phyloP scores from a whole-genome alignment of 2,329 filamentous ascomycete genomes.

The Fusarium sulawesiense region DNA sequence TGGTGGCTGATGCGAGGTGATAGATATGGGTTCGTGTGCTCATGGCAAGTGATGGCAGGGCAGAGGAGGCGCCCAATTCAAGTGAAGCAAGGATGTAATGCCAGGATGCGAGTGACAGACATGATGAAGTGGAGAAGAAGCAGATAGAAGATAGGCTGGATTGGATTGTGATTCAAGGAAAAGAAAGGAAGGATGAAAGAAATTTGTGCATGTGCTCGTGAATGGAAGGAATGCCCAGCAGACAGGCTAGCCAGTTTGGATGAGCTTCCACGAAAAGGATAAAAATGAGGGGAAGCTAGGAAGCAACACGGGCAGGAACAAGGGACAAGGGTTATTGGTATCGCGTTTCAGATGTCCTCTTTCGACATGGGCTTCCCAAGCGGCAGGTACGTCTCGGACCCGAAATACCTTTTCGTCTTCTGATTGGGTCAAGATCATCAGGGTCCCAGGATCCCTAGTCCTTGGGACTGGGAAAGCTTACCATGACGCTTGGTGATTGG shows the following conservation, averaged over 20 bases:
- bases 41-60: conserved; percentile 4
- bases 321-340: conserved; percentile 2
- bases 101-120: conserved; percentile 8
- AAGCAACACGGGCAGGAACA: conserved; percentile 4
- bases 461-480: conserved; percentile 24
- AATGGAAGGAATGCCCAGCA: conserved; percentile 4
- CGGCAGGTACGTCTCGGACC: conserved; percentile 36
- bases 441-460: conserved; percentile 33
- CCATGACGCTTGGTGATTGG: conserved; percentile 22
- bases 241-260: conserved; percentile 12
- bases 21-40: conserved; percentile 8
- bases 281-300: conserved; percentile 26
- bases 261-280: conserved; percentile 11
- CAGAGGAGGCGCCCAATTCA: neutral
- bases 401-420: neutral
- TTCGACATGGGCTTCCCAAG: conserved; percentile 30
- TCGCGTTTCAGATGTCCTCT: conserved; percentile 37
- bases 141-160: neutral
- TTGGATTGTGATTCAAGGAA: conserved; percentile 4
- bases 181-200: conserved; percentile 5
- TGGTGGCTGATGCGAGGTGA: conserved; percentile 23
- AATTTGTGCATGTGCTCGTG: neutral
- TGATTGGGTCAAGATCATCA: conserved; percentile 26
- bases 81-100: conserved; percentile 13
- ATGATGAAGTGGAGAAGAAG: conserved; percentile 11